phyloP scores from a whole-genome alignment of 495 filamentous ascomycete genomes.

The Hypoxylon crocopeplum region DNA sequence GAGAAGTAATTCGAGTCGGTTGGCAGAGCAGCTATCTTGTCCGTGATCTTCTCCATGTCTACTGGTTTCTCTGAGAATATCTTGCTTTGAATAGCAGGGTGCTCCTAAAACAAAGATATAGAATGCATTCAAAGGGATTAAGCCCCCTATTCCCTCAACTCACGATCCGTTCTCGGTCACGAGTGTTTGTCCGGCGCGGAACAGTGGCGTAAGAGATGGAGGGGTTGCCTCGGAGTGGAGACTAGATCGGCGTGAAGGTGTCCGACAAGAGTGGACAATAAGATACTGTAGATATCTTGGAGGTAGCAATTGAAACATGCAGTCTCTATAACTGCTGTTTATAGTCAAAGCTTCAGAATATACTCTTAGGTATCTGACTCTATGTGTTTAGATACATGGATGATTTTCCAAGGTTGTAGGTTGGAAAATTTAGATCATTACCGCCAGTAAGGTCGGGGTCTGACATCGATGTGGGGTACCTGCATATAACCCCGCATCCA shows the following conservation, averaged over 20 bases:
- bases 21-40: constrained; percentile 93
- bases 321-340: too few relatives aligned
- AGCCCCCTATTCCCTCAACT: background rate
- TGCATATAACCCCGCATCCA: constrained; percentile 29
- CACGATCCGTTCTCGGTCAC: too few relatives aligned
- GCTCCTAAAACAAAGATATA: background rate
- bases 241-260: constrained; percentile 8
- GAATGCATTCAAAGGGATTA: background rate
- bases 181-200: too few relatives aligned
- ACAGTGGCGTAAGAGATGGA: too few relatives aligned
- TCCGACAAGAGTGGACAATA: too few relatives aligned
- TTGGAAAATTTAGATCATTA: too few relatives aligned
- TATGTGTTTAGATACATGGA: too few relatives aligned
- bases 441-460: constrained; percentile 1
- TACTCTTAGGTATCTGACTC: too few relatives aligned
- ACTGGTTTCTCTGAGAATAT: background rate
- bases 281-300: too few relatives aligned
- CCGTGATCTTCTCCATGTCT: constrained; percentile 88
- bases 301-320: too few relatives aligned
- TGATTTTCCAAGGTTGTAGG: too few relatives aligned
- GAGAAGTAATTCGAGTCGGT: constrained; percentile 87
- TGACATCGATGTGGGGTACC: constrained; percentile 33
- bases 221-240: background rate
- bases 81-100: background rate
- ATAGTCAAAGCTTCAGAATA: too few relatives aligned